Base-by-base conservation (phyloP, 768 basidiomycete genomes). In the Macrolepiota dolichaula region DNA sequence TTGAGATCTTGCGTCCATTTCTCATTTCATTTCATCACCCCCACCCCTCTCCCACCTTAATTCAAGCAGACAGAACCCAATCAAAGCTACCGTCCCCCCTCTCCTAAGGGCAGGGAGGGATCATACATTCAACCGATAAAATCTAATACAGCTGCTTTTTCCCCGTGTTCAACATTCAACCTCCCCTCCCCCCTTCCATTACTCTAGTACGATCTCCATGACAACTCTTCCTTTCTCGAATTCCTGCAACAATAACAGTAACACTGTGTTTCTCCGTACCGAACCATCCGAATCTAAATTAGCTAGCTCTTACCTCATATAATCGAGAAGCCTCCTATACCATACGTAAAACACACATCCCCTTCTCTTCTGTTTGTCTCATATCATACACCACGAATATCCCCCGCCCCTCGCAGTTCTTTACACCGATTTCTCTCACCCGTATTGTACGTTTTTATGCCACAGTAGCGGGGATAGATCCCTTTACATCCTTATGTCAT, bases 301-400 rank as follows among this genome's bases (percentile, higher is more conserved):
- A 36, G n/a, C n/a, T n/a, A n/a, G n/a, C n/a, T 11, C 35, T 54
- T 54, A 54, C 52, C 52, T 54, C 52, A 53, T 53, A 54, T 53
- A 54, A 17, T 15, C 35, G 4, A 19, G 9, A 19, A 4, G 9
- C 37, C 51, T 35, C 35, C 37, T 22, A 10, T 37, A 22, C 19
- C 11, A 29, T 49, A 49, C 47, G 25, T 49, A 49, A 49, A n/a
- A n/a, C n/a, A n/a, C n/a, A 17, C 46, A 47, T 47, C 22, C 15
- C 2, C 40, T 15, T 42, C 19, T 44, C 29, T n/a, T 29, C 32
- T 32, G 13, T 50, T 24, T 52, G 29, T 52, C 27, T 35, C 51
- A 9, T 52, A 22, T 19, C 47, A 27, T 49, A 13, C 24, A 49
- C 9, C n/a, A 44, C 15, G 22, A 49, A 22, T 27, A 24, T 49